Percentiles rank a stretch among this genome's conserved stretches.
phyloP scores from a whole-genome alignment of 176 grass and related monocot species.

The Carex parvula region DNA sequence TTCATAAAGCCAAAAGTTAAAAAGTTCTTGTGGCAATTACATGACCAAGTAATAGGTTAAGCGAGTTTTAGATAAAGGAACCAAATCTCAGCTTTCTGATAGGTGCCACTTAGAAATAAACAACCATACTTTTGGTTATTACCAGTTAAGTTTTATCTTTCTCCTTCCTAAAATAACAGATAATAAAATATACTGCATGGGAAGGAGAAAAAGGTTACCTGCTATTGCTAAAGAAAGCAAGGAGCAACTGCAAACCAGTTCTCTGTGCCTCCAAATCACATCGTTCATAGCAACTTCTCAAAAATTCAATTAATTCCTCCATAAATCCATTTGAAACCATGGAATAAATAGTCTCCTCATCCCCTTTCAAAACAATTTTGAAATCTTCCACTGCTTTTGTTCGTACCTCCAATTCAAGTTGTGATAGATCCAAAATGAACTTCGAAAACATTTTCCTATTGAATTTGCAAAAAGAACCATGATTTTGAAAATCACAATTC shows the following conservation, averaged over 20 bases:
- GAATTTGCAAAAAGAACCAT: constrained; percentile 66
- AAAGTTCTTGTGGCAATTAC: neutral
- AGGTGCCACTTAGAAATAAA: neutral
- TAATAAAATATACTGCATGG: neutral
- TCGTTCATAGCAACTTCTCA: constrained; percentile 44
- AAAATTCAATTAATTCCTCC: constrained; percentile 65
- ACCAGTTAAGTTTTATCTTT: neutral
- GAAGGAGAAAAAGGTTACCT: constrained; percentile 40
- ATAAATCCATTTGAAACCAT: constrained; percentile 77
- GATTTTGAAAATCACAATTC: constrained; percentile 68
- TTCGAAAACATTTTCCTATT: constrained; percentile 65
- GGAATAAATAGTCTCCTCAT: constrained; percentile 46
- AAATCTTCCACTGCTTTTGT: constrained; percentile 60
- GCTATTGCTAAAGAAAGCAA: constrained; percentile 50
- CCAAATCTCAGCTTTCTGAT: neutral
- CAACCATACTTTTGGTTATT: neutral
- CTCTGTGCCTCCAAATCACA: constrained; percentile 43
- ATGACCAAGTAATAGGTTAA: neutral
- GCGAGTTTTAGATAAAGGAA: neutral
- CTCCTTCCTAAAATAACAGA: neutral
- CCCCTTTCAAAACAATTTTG: constrained; percentile 55
- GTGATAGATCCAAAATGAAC: constrained; percentile 58
- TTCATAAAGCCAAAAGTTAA: neutral
- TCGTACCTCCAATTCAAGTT: constrained; percentile 60
- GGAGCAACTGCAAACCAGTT: constrained; percentile 59